Evolutionary conservation across 148 eudicot genomes (phyloP), one percentile per base, ranked within the genome.

Genomic region (Chenopodium album): DNA sequence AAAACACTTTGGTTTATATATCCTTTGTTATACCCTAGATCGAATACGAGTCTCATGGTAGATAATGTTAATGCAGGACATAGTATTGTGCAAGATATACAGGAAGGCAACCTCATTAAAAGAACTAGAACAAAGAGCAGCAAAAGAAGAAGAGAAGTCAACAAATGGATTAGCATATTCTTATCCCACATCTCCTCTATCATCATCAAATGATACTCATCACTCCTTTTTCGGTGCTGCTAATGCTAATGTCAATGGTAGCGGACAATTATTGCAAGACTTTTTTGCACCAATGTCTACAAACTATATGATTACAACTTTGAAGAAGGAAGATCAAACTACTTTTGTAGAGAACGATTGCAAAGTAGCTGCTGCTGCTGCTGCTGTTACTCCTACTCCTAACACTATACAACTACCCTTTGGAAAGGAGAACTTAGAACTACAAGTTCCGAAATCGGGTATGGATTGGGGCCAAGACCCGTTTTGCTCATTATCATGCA

Each of bases 101-200:
- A 91, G 92, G 73, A 95, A 95, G 87, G 98, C 98, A 65, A 95
- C 97, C 17, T 92, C 98, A 9, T 64, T 93, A 84, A 95, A 91
- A 76, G 94, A 88, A 70, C 83, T 95, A 82, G 98, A 95, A 80
- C 90, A 90, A 74, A 89, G 92, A 88, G 98, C 94, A 69, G 90
- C 93, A 77, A 84, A 85, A 84, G 97, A 93, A 84, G 94, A 85
- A 66, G 83, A 80, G 28, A 87, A 82, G 32, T 69, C 86, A 64
- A 10, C 11, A 48, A 60, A 47, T 54, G 41, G 16, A 8, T 70
- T 78, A 37, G 22, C 22, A 14, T 56, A 56, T 4, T 77, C 82
- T n/a, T 85, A 82, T 73, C 81, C 92, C 23, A 60, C 90, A 63
- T 90, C 92, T 20, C 89, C 92, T 4, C 12, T 83, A n/a, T 83